phyloP scores from a whole-genome alignment of 2,329 filamentous ascomycete genomes.

The Fusarium gaditjirri region DNA sequence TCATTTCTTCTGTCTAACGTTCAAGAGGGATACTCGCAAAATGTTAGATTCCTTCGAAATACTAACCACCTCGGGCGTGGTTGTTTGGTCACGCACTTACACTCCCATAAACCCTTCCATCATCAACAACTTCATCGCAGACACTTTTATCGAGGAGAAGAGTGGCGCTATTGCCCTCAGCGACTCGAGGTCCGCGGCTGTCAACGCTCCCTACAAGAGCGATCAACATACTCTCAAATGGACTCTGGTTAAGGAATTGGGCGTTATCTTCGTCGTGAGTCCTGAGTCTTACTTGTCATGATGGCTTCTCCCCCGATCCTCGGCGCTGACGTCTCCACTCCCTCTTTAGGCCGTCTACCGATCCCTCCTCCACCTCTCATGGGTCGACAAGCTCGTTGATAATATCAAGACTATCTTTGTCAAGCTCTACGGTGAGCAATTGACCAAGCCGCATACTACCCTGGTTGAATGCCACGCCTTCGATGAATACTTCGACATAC shows the following conservation, averaged over 20 bases:
- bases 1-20: constrained; percentile 8
- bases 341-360: constrained; percentile 86
- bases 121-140: constrained; percentile 93
- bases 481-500: constrained; percentile 93
- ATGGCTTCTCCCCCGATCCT: constrained; percentile 33
- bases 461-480: constrained; percentile 83
- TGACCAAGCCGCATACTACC: constrained; percentile 83
- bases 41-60: constrained; percentile 99
- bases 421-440: constrained; percentile 87
- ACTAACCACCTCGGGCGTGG: constrained; percentile 92
- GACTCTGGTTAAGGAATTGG: constrained; percentile 91
- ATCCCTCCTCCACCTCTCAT: constrained; percentile 91
- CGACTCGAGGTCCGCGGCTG: constrained; percentile 66
- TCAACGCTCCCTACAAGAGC: constrained; percentile 81
- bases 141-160: constrained; percentile 98
- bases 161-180: constrained; percentile 70
- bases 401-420: constrained; percentile 94
- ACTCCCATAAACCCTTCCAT: constrained; percentile 81
- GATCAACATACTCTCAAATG: constrained; percentile 97
- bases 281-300: constrained; percentile 23
- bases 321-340: constrained; percentile 40
- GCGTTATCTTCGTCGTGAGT: constrained; percentile 89
- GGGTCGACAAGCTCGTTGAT: constrained; percentile 96
- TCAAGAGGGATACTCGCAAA: constrained; percentile 32
- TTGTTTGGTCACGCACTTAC: constrained; percentile 94